A percentile compares a stretch with the other conserved stretches of the same genome.
Conservation (phyloP, 306 rosid genomes). For the Dicorynia guianensis region DNA sequence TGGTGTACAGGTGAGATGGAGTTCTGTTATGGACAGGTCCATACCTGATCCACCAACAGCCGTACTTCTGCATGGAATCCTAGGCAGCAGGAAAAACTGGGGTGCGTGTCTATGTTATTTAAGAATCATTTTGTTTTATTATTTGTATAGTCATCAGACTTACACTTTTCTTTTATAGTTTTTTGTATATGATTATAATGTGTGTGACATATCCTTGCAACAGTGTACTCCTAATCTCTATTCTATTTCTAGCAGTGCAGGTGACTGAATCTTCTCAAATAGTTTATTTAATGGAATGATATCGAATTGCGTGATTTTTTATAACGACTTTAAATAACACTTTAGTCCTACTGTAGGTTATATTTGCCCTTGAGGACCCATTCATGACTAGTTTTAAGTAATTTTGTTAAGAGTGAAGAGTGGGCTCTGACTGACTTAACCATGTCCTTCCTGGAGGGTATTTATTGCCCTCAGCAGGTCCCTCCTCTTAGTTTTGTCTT, state of each 20-base stretch:
- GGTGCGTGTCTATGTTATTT: slow-evolving; percentile 58
- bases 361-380: too few species aligned
- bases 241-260: not conserved
- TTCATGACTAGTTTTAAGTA: too few species aligned
- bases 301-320: not conserved
- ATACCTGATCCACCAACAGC: slow-evolving; percentile 89
- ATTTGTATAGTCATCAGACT: not conserved
- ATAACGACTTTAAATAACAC: too few species aligned
- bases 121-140: not conserved
- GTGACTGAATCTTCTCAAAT: not conserved
- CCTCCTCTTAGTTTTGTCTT: too few species aligned
- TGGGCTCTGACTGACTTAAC: too few species aligned
- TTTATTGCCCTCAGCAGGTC: too few species aligned
- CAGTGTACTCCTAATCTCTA: not conserved
- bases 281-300: not conserved
- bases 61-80: slow-evolving; percentile 89
- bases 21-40: slow-evolving; percentile 69
- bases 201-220: slow-evolving; percentile 21
- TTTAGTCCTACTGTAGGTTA: too few species aligned
- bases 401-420: too few species aligned
- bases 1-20: slow-evolving; percentile 81
- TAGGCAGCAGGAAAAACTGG: slow-evolving; percentile 95
- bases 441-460: too few species aligned
- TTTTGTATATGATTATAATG: not conserved
- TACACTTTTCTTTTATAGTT: not conserved